Conservation (phyloP, 495 filamentous ascomycete species). For the Aspergillus cristatus region DNA sequence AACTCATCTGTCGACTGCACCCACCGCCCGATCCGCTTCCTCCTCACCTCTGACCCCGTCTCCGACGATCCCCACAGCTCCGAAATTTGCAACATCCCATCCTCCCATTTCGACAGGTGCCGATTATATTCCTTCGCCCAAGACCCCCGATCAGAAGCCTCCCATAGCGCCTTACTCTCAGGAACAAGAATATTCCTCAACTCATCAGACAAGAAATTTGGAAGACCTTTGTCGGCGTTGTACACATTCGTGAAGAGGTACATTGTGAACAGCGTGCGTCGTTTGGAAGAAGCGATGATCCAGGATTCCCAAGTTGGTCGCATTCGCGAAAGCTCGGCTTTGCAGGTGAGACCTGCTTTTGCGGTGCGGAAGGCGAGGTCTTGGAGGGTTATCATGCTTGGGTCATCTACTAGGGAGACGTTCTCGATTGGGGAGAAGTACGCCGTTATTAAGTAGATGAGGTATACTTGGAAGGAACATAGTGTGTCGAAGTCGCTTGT, state of each 20-base stretch:
- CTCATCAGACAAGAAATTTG: conserved; percentile 36
- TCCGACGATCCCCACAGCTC: conserved; percentile 36
- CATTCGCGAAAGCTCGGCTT: conserved; percentile 23
- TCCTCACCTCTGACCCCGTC: conserved; percentile 13
- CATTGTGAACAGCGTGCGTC: conserved; percentile 38
- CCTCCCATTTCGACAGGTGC: conserved; percentile 30
- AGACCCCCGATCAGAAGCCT: conserved; percentile 16
- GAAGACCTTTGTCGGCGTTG: conserved; percentile 29
- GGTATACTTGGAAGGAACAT: conserved; percentile 41
- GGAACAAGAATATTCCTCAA: conserved; percentile 30
- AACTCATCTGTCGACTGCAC: conserved; percentile 37
- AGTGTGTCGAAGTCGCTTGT: too few species aligned
- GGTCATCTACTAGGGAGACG: conserved; percentile 8
- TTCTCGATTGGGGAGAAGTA: conserved; percentile 29
- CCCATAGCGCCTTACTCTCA: conserved; percentile 27
- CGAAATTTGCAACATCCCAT: conserved; percentile 27
- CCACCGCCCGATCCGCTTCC: conserved; percentile 32
- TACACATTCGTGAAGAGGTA: conserved; percentile 40
- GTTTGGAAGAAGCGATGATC: conserved; percentile 37
- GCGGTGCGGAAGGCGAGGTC: conserved; percentile 30
- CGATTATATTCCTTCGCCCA: conserved; percentile 37
- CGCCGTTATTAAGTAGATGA: conserved; percentile 36
- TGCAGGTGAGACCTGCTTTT: conserved; percentile 31
- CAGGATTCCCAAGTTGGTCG: conserved; percentile 41
- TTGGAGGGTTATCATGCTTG: conserved; percentile 37